These are phyloP conservation scores for Guadua angustifolia DNA, from an alignment of 176 grass and related monocot species.

Conservation along the genomic window DNA sequence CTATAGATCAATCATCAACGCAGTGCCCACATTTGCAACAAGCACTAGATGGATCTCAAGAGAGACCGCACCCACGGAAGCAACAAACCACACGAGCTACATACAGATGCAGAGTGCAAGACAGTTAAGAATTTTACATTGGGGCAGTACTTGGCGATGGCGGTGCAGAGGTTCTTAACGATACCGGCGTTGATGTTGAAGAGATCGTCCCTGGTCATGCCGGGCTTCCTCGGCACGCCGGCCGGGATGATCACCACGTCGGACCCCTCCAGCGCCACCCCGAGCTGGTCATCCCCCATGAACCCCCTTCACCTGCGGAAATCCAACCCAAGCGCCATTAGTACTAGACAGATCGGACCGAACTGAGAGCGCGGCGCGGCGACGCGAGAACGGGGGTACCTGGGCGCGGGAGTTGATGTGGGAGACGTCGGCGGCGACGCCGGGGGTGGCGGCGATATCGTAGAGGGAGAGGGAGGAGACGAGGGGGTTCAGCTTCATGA, in stretches of 20 bases:
- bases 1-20: neutral
- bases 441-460: constrained; percentile 60
- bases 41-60: neutral
- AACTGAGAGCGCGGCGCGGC: neutral
- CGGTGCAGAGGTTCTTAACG: constrained; percentile 59
- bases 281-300: constrained; percentile 50
- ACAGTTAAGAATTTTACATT: constrained; percentile 38
- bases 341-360: neutral
- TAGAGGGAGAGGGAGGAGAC: constrained; percentile 60
- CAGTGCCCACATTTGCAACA: neutral
- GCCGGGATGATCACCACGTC: constrained; percentile 61
- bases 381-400: neutral
- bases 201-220: constrained; percentile 61
- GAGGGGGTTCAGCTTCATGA: constrained; percentile 66
- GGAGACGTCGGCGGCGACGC: constrained; percentile 59
- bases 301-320: constrained; percentile 49
- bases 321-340: neutral
- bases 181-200: constrained; percentile 68
- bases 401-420: constrained; percentile 55
- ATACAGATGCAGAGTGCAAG: neutral
- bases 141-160: constrained; percentile 63
- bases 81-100: neutral
- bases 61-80: neutral
- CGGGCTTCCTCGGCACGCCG: constrained; percentile 62
- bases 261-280: constrained; percentile 49